A percentile compares a stretch with the other conserved stretches of the same genome.
phyloP scores from a whole-genome alignment of 1,284 basidiomycete species.

The Mycosarcoma maydis region DNA sequence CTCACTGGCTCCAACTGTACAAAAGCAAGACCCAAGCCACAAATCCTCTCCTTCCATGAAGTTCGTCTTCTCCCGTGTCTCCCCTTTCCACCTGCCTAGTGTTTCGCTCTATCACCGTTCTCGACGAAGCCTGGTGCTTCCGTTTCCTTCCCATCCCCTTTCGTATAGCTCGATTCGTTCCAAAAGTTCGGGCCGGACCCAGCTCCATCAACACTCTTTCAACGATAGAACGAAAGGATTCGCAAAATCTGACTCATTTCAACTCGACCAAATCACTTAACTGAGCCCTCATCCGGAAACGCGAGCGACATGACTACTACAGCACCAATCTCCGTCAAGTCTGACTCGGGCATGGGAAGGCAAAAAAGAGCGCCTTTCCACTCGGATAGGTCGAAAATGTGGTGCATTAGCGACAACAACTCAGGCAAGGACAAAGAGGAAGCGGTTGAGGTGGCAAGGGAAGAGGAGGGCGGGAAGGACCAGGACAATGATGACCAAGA shows the following conservation, averaged over 20 bases:
- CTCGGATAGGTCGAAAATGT: slow-evolving; percentile 2
- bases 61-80: no score
- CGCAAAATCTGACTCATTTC: neutral
- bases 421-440: slow-evolving; percentile 11
- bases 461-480: neutral
- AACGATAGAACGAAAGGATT: neutral
- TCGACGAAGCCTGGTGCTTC: slow-evolving; percentile 10
- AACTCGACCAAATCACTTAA: no score
- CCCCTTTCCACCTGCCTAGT: neutral
- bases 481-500: slow-evolving; percentile 14
- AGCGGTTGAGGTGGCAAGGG: neutral
- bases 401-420: slow-evolving; percentile 20
- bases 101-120: neutral
- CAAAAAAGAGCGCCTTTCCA: neutral
- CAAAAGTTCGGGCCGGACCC: slow-evolving; percentile 7
- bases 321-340: neutral
- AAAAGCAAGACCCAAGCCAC: no score
- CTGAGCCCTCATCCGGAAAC: no score
- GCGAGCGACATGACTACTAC: neutral
- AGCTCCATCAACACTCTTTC: slow-evolving; percentile 2
- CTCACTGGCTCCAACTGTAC: no score
- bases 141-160: neutral
- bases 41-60: no score
- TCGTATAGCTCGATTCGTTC: neutral
- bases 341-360: neutral